Evolutionary conservation across 805 yeast genomes (phyloP).

Genomic region (Starmera quercuum): DNA sequence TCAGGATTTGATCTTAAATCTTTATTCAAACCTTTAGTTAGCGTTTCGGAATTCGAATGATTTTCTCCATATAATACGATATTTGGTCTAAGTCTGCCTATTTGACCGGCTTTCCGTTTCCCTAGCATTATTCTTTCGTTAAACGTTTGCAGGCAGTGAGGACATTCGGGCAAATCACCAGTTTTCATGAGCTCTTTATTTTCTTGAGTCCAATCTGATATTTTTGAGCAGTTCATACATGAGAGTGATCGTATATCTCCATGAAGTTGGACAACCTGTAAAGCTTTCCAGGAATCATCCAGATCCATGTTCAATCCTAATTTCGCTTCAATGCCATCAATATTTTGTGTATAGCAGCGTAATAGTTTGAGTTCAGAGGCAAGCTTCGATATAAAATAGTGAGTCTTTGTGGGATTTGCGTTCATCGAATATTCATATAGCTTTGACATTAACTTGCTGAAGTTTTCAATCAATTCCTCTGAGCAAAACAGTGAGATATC

Average conservation of each 20-base stretch:
- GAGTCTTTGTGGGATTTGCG: slow-evolving; percentile 78
- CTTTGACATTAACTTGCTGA: slow-evolving; percentile 69
- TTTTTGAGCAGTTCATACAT: slow-evolving; percentile 68
- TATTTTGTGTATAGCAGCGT: slow-evolving; percentile 86
- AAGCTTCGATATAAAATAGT: slow-evolving; percentile 65
- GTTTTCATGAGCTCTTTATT: slow-evolving; percentile 38
- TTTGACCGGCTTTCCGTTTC: slow-evolving; percentile 25
- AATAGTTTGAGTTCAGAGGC: slow-evolving; percentile 72
- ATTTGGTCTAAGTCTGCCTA: slow-evolving; percentile 57
- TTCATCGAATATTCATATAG: slow-evolving; percentile 49
- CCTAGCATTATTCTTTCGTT: slow-evolving; percentile 44
- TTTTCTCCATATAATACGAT: slow-evolving; percentile 89
- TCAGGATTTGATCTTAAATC: slow-evolving; percentile 62
- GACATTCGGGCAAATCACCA: slow-evolving; percentile 73
- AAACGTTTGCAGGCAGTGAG: slow-evolving; percentile 48
- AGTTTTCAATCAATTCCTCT: slow-evolving; percentile 71
- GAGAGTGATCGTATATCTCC: no score
- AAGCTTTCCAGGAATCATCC: slow-evolving; percentile 43
- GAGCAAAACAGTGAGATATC: slow-evolving; percentile 76
- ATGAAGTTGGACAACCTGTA: slow-evolving; percentile 80
- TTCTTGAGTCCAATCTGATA: slow-evolving; percentile 52
- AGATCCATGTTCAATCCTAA: slow-evolving; percentile 68
- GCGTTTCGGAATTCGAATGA: slow-evolving; percentile 73
- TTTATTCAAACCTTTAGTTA: slow-evolving; percentile 65
- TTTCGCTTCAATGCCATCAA: slow-evolving; percentile 77